Percentiles rank a stretch among this genome's conserved stretches.
Evolutionary conservation across 441 rosid genomes (phyloP).

Genomic region (Aquilaria agallochum): DNA sequence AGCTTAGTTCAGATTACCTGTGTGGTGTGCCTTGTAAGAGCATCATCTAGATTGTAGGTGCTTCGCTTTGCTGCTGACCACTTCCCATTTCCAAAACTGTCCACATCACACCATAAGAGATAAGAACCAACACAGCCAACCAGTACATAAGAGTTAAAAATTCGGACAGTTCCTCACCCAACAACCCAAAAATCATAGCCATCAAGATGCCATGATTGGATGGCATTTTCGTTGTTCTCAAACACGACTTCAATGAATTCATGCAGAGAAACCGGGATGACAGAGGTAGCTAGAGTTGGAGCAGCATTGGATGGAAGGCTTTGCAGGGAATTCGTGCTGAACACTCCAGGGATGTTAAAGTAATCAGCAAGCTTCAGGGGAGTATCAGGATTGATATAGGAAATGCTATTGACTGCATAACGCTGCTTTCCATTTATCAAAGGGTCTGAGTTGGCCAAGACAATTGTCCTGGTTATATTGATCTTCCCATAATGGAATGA

Average conservation of each 20-base stretch:
- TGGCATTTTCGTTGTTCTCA: conserved; percentile 59
- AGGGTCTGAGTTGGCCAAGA: conserved; percentile 66
- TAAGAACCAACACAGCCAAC: neutral
- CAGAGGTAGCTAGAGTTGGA: conserved; percentile 51
- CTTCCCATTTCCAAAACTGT: conserved; percentile 65
- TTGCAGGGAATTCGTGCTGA: conserved; percentile 45
- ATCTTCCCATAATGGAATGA: conserved; percentile 78
- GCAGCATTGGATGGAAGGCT: conserved; percentile 37
- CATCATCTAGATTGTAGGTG: conserved; percentile 61
- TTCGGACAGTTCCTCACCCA: conserved; percentile 43
- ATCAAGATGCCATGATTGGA: conserved; percentile 92
- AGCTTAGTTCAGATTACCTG: conserved; percentile 33
- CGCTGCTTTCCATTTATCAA: conserved; percentile 69
- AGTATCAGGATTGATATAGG: conserved; percentile 66
- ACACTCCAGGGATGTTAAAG: conserved; percentile 64
- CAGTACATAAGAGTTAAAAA: neutral
- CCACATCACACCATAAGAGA: conserved; percentile 1
- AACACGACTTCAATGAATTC: conserved; percentile 64
- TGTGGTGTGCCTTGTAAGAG: conserved; percentile 72
- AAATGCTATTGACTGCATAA: conserved; percentile 65
- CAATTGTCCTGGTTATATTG: conserved; percentile 35
- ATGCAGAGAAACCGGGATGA: conserved; percentile 46
- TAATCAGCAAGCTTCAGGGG: conserved; percentile 82
- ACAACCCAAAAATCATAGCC: conserved; percentile 87
- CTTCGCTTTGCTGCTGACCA: conserved; percentile 52